These are phyloP conservation scores for Diaporthe citrichinensis DNA, from an alignment of 2,329 filamentous ascomycete species.

Conservation along the genomic window DNA sequence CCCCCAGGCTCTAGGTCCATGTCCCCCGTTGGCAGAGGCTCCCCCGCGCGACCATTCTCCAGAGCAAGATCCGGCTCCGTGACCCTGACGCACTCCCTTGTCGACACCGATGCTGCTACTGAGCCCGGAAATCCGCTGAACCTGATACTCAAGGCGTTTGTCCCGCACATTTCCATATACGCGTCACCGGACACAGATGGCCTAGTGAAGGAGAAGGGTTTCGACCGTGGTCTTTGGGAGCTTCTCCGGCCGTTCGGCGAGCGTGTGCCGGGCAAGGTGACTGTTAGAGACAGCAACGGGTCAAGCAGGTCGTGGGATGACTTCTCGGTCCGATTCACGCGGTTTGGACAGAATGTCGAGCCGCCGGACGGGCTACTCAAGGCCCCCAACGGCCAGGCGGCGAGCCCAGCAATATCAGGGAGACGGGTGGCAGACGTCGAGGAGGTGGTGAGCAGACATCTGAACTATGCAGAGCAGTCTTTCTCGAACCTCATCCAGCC, in stretches of 20 bases:
- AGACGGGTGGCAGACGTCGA: slow-evolving; percentile 79
- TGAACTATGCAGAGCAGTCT: slow-evolving; percentile 80
- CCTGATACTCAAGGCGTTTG: slow-evolving; percentile 86
- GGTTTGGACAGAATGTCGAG: slow-evolving; percentile 73
- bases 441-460: slow-evolving; percentile 82
- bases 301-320: slow-evolving; percentile 88
- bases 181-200: slow-evolving; percentile 89
- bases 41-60: slow-evolving; percentile 69
- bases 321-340: slow-evolving; percentile 88
- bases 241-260: slow-evolving; percentile 93
- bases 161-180: slow-evolving; percentile 89
- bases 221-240: slow-evolving; percentile 85
- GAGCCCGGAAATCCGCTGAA: slow-evolving; percentile 69
- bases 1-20: slow-evolving; percentile 77
- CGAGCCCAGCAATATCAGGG: slow-evolving; percentile 49
- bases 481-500: slow-evolving; percentile 56
- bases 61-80: slow-evolving; percentile 70
- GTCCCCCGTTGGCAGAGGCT: slow-evolving; percentile 74
- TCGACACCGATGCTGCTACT: slow-evolving; percentile 58
- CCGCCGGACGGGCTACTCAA: slow-evolving; percentile 55
- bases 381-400: slow-evolving; percentile 50
- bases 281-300: slow-evolving; percentile 90
- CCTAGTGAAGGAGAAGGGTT: slow-evolving; percentile 86
- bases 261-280: slow-evolving; percentile 86
- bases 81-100: slow-evolving; percentile 58